A percentile compares a stretch with the other conserved stretches of the same genome.
Conservation (phyloP, 225 moss, liverwort and hornwort genomes). For the Takakia lepidozioides region DNA sequence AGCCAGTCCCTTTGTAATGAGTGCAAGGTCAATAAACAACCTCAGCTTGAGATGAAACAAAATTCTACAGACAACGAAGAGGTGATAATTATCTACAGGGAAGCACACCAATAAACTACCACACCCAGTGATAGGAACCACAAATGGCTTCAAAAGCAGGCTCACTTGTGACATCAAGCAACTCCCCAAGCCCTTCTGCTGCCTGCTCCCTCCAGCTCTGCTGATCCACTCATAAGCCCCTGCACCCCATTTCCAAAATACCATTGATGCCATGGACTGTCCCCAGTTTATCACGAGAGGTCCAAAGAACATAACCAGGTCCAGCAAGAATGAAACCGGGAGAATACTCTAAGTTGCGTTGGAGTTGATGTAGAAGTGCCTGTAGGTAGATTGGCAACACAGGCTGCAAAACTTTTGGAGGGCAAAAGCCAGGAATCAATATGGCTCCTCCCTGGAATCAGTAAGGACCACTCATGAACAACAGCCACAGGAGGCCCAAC, state of each 20-base stretch:
- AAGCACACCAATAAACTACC: no score
- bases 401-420: constrained; percentile 84
- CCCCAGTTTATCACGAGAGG: no score
- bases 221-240: constrained; percentile 95
- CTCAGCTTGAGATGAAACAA: no score
- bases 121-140: constrained; percentile 88
- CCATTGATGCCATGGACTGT: no score
- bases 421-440: constrained; percentile 83
- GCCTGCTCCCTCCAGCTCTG: constrained; percentile 94
- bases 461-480: constrained; percentile 4
- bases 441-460: constrained; percentile 79
- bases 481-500: no score
- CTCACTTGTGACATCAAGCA: constrained; percentile 93
- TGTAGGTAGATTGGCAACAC: constrained; percentile 84
- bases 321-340: constrained; percentile 2
- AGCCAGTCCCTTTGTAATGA: no score
- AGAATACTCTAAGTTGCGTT: no score
- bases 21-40: no score
- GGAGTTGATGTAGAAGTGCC: constrained; percentile 42
- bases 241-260: no score
- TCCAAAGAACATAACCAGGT: neutral
- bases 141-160: constrained; percentile 80
- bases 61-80: no score
- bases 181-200: constrained; percentile 93
- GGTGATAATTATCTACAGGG: no score